phyloP scores from a whole-genome alignment of 768 basidiomycete species.

The Xanthoconium stramineum region DNA sequence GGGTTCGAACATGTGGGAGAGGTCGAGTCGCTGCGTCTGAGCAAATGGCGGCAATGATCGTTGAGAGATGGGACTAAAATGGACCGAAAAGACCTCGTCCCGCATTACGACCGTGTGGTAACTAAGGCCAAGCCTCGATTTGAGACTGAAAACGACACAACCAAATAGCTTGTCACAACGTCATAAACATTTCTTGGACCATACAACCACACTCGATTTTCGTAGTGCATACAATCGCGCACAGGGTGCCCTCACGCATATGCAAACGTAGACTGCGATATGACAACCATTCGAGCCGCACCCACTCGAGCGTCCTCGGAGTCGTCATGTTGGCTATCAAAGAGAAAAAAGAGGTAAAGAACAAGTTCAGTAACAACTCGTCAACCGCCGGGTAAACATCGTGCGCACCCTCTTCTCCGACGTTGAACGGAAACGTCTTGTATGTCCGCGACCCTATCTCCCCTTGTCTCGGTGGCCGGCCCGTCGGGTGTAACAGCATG shows the following conservation, averaged over 20 bases:
- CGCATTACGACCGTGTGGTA: too few species aligned
- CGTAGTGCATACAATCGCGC: conserved; percentile 40
- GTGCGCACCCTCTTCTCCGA: conserved; percentile 75
- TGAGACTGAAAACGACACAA: too few species aligned
- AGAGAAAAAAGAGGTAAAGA: background rate
- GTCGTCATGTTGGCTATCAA: conserved; percentile 49
- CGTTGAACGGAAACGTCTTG: conserved; percentile 82
- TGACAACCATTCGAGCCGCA: conserved; percentile 81
- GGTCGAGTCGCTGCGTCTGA: too few species aligned
- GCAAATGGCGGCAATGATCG: too few species aligned
- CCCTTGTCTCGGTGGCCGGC: conserved; percentile 89
- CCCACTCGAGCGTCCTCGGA: conserved; percentile 64
- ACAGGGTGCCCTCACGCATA: conserved; percentile 74
- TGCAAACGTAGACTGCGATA: conserved; percentile 80
- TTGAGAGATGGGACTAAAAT: too few species aligned
- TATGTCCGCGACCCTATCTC: conserved; percentile 78
- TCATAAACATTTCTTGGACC: too few species aligned
- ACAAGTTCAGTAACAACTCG: background rate
- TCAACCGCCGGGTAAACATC: background rate
- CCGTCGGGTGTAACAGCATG: conserved; percentile 78
- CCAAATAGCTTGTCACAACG: too few species aligned
- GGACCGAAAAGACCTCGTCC: too few species aligned
- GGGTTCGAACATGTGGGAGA: too few species aligned
- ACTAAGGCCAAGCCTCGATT: too few species aligned
- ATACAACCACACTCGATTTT: too few species aligned